Conservation (phyloP, 305 asterid genomes). For the Solanum hybrid region DNA sequence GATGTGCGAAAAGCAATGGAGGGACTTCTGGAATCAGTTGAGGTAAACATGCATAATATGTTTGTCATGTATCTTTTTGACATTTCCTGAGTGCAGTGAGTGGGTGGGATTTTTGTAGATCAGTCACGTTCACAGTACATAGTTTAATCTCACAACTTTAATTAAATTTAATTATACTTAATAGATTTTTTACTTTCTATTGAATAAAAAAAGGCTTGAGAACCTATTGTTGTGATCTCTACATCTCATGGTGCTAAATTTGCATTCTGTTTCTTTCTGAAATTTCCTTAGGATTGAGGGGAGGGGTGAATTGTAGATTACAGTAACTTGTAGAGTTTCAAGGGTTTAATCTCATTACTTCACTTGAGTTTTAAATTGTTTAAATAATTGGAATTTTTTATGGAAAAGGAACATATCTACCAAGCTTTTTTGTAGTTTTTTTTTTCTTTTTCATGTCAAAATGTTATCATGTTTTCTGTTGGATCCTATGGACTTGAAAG, state of each 20-base stretch:
- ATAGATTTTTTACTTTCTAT: neutral
- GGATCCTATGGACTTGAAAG: neutral
- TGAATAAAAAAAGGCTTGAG: neutral
- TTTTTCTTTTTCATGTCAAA: neutral
- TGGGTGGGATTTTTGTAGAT: neutral
- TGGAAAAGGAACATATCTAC: neutral
- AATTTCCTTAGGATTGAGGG: neutral
- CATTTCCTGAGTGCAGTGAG: neutral
- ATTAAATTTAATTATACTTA: neutral
- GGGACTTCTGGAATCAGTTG: constrained; percentile 83
- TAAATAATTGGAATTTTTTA: neutral
- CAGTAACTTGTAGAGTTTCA: neutral
- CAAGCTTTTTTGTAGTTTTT: neutral
- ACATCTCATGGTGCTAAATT: neutral
- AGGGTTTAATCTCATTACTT: neutral
- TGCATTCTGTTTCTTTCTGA: neutral
- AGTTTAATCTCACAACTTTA: neutral
- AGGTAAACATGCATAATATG: constrained; percentile 38
- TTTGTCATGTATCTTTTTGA: neutral
- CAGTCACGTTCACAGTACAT: neutral
- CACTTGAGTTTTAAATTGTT: neutral
- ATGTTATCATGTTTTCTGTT: neutral
- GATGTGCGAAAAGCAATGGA: constrained; percentile 95
- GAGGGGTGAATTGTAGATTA: neutral
- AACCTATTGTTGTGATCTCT: neutral